Percentiles rank a stretch among this genome's conserved stretches.
Conservation (phyloP, 1,139 yeast genomes). For the Maudiozyma humilis region DNA sequence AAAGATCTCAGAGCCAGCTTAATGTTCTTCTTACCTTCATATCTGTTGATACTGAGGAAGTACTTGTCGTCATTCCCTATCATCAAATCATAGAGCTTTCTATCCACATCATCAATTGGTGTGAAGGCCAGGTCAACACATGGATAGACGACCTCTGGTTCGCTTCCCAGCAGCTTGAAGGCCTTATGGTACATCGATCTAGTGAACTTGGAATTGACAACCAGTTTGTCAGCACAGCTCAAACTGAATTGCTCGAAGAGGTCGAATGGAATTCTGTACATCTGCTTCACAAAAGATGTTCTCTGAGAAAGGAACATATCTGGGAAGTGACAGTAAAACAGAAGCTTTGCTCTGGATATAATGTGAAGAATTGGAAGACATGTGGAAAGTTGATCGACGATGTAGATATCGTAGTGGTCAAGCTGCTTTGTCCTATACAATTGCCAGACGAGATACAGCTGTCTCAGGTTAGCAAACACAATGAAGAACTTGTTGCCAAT, state of each 20-base stretch:
- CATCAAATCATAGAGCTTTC: constrained; percentile 15
- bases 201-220: constrained; percentile 85
- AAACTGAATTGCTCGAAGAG: constrained; percentile 74
- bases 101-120: constrained; percentile 17
- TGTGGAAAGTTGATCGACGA: constrained; percentile 83
- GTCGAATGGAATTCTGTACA: constrained; percentile 81
- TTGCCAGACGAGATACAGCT: constrained; percentile 51
- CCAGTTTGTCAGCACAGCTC: constrained; percentile 63
- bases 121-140: constrained; percentile 50
- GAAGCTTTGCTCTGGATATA: constrained; percentile 37
- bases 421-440: constrained; percentile 46
- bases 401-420: constrained; percentile 53
- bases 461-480: constrained; percentile 77
- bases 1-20: constrained; percentile 67
- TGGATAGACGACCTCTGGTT: constrained; percentile 77
- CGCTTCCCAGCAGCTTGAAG: constrained; percentile 36
- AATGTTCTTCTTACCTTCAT: constrained; percentile 78
- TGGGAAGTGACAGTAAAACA: constrained; percentile 95
- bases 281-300: constrained; percentile 43
- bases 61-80: constrained; percentile 25
- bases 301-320: constrained; percentile 71
- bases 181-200: constrained; percentile 57
- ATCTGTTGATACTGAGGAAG: constrained; percentile 76
- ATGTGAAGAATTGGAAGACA: constrained; percentile 67
- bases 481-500: constrained; percentile 63